phyloP scores from a whole-genome alignment of 768 basidiomycete genomes.

The Lentinula boryana region DNA sequence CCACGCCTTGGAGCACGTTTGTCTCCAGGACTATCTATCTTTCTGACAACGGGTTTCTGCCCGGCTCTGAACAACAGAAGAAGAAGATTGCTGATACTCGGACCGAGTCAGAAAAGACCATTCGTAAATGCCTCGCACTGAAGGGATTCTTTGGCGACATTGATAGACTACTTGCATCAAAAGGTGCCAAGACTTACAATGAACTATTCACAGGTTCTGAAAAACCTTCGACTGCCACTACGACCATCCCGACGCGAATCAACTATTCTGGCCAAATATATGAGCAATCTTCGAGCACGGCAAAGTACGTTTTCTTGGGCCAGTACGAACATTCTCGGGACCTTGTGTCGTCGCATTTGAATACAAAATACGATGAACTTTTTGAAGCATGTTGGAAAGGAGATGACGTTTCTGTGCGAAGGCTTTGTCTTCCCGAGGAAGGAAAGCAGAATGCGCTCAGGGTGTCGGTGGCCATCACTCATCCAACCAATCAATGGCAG shows the following conservation, averaged over 20 bases:
- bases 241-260: constrained; percentile 8
- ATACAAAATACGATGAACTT: constrained; percentile 42
- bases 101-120: constrained; percentile 8
- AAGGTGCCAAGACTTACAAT: constrained; percentile 36
- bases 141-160: constrained; percentile 28
- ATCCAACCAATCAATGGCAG: neutral
- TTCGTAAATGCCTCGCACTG: constrained; percentile 19
- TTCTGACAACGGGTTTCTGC: neutral
- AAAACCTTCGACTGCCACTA: constrained; percentile 11
- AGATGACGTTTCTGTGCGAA: constrained; percentile 42
- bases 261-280: neutral
- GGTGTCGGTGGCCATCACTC: neutral
- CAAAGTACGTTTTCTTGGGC: neutral
- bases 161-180: constrained; percentile 23
- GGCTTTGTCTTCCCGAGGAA: constrained; percentile 43
- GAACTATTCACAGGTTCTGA: constrained; percentile 26
- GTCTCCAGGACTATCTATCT: constrained; percentile 4
- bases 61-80: neutral
- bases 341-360: constrained; percentile 26
- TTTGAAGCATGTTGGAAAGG: constrained; percentile 52
- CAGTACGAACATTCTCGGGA: neutral
- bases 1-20: constrained; percentile 10
- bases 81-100: constrained; percentile 4
- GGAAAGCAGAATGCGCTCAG: neutral
- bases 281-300: neutral